Evolutionary conservation across 2,329 filamentous ascomycete genomes (phyloP), one percentile per base, ranked within the genome.

Genomic region (Phaeosphaeriaceae sp.): DNA sequence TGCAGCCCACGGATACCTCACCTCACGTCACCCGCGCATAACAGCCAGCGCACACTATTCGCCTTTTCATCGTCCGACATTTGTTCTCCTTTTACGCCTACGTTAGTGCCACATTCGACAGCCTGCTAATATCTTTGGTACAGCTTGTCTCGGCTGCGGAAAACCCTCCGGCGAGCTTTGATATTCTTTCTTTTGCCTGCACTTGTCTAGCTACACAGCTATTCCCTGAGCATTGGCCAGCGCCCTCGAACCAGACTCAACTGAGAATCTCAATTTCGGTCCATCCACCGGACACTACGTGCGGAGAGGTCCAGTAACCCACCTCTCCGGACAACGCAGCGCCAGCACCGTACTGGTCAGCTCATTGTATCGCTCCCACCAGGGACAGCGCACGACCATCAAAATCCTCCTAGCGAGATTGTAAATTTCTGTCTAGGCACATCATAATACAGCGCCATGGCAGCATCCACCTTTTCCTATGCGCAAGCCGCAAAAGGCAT

Each of bases 401-500:
- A 58, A 61, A 54, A 45, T 40, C 48, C 54, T 45, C 48, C 51
- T 51, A 58, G 48, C 53, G 33, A 36, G 46, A 52, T 36, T 31
- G 53, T 36, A 53, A 36, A 25, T 31, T 44, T 45, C 50, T 52
- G 51, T 58, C 44, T 53, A 60, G 61, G 57, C 33, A 45, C 53
- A 58, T 40, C 54, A 31, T 53, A 24, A 40, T 25, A 44, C 58
- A 44, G 51, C 58, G 63, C 58, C 50, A 77, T 77, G 75, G 71
- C 53, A 36, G 53, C 75, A 60, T 63, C 75, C 44, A 83, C 87
- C 33, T 97, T 97, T 77, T 97, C 94, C 59, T 98, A 98, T 79
- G 94, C 94, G 71, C 93, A 97, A 85, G 94, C 94, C 74, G 94
- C 94, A 59, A 95, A 95, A 79, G 92, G 93, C 73, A 86, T 90